Evolutionary conservation across 2,329 filamentous ascomycete genomes (phyloP).

Genomic region (Leptographium wingfieldii): DNA sequence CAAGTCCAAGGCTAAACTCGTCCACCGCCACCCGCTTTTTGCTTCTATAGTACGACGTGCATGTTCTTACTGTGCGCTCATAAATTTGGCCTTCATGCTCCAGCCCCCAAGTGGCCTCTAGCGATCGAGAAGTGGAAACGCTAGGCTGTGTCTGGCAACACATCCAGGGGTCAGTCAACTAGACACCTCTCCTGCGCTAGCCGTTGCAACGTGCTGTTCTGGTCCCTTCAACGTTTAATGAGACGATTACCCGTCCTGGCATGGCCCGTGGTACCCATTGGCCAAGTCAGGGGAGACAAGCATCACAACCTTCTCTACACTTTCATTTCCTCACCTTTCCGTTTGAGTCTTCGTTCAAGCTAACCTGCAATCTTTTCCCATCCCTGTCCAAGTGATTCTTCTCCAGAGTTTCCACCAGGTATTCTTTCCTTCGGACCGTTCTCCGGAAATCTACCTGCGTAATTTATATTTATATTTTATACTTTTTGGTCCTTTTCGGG

Average conservation of each 20-base stretch:
- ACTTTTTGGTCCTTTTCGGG: not conserved
- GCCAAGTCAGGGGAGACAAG: not conserved
- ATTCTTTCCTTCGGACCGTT: not conserved
- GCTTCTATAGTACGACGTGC: too few relatives aligned
- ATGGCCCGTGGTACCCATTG: not conserved
- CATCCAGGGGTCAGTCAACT: not conserved
- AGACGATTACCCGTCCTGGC: not conserved
- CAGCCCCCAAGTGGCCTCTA: not conserved
- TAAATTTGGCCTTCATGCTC: not conserved
- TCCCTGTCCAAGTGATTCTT: not conserved
- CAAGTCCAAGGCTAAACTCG: too few relatives aligned
- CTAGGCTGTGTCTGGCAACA: not conserved
- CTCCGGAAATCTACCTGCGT: not conserved
- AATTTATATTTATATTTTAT: too few relatives aligned
- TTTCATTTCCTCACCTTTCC: not conserved
- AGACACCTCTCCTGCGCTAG: slow-evolving; percentile 1
- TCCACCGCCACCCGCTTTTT: too few relatives aligned
- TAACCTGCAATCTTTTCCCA: not conserved
- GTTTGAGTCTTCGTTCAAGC: not conserved
- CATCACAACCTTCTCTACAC: not conserved
- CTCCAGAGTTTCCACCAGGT: not conserved
- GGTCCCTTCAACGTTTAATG: slow-evolving; percentile 1
- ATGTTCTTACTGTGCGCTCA: too few relatives aligned
- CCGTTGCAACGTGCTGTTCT: not conserved
- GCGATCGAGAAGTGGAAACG: not conserved